Base-by-base conservation (phyloP, 2,329 filamentous ascomycete species). In the Bipolaris zeicola region DNA sequence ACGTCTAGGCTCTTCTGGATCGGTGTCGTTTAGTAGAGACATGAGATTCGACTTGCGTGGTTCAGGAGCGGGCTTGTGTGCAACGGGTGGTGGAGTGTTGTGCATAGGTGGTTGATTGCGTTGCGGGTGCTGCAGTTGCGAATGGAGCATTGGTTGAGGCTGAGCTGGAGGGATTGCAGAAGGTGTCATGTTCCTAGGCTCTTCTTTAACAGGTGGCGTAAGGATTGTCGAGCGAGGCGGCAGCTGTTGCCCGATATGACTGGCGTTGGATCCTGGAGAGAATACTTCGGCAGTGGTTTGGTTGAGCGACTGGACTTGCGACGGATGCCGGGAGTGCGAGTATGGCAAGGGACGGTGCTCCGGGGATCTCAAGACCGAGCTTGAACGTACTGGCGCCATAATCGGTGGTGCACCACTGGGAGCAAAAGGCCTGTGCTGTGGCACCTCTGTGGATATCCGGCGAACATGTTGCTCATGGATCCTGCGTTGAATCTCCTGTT, bases 21-120 rank as follows among this genome's bases (percentile, higher is more conserved):
- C 72, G n/a, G 71, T 58, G 26, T 74, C 73, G 52, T 78, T 78
- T 13, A 78, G 67, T 14, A 78, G 51, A 3, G 73, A 76, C 52
- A 76, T 63, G 13, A 78, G 37, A 47, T 76, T 77, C 6, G 74
- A 76, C 51, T 72, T 76, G 42, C 70, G 70, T 7, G 73, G 71
- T 49, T 72, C 69, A n/a, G 66, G 52, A 13, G 66, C 61, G 57
- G 74, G 69, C 50, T 72, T 71, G 2, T 68, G 59, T 49, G 53
- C 53, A 34, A 56, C 55, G 38, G 68, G 56, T 1, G 66, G 61
- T 6, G 67, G 59, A 0, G 54, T 55, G 28, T 58, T 57, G 34
- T 68, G 66, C 44, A 56, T 34, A 42, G 68, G 51, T 33, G 66
- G 55, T 44, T 66, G 69, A 26, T 51, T 41, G 31, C 60, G 60